Evolutionary conservation across 1,139 yeast genomes (phyloP), one percentile per base, ranked within the genome.

Genomic region (Blastobotrys petasosporus): DNA sequence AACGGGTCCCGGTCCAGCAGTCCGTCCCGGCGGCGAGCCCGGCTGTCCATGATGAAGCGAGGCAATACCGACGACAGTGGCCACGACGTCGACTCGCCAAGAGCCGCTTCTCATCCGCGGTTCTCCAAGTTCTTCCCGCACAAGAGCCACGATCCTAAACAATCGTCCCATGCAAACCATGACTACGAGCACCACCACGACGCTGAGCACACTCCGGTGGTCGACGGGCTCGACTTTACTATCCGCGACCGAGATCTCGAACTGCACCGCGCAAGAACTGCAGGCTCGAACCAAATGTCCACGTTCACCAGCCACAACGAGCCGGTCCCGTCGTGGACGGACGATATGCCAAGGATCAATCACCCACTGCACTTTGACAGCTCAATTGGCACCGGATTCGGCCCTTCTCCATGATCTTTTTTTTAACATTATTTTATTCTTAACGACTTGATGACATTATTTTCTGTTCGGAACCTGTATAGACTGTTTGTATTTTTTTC

Each of bases 291-390:
- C 35, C 50, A 50, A 17, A 32, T 25, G n/a, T 37, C 41, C 8
- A 12, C 32, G 8, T 32, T 37, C 15, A 46, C 51, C 5, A 37
- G 32, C 9, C 42, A 41, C 37, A 34, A 37, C 20, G 20, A 17
- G 32, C 23, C 31, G 40, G 44, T 30, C 37, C 32, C 13, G 12
- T 13, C 31, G 10, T 4, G 10, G 40, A 38, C 2, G 37, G 35
- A 4, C 41, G 41, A 5, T 10, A n/a, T 6, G 47, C 43, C 31
- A 39, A 35, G 7, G 43, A 32, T 10, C 31, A 42, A 51, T 34
- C 47, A 42, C 37, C 50, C 54, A 1, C 40, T 51, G 10, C 42
- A 40, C 25, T 45, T 51, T 5, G 54, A 51, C 41, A 50, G 51
- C 3, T 44, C 54, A 4, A 29, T 51, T 11, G 50, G 52, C 17